These are phyloP conservation scores for Zanthoxylum bungeanum DNA, from an alignment of 345 rosid species.

Conservation along the genomic window DNA sequence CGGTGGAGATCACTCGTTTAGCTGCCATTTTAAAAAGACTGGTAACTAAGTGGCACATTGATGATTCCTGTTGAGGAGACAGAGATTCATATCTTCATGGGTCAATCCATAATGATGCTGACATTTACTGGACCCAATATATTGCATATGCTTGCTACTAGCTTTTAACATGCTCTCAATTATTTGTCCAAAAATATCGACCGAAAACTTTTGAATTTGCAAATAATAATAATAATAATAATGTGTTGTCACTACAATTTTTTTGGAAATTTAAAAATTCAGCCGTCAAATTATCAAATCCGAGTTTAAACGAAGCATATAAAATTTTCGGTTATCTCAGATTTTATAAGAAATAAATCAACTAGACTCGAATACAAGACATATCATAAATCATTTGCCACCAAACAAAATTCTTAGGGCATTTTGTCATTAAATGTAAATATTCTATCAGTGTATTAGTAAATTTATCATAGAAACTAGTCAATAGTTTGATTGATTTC, in stretches of 20 bases:
- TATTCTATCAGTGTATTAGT: too few relatives aligned
- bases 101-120: background rate
- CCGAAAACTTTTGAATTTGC: background rate
- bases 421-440: too few relatives aligned
- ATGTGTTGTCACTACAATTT: background rate
- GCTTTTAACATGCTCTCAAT: background rate
- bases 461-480: too few relatives aligned
- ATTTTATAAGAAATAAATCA: too few relatives aligned
- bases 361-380: too few relatives aligned
- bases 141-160: background rate
- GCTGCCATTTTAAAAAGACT: slow-evolving; percentile 19
- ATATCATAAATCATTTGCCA: too few relatives aligned
- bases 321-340: too few relatives aligned
- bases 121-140: background rate
- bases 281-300: too few relatives aligned
- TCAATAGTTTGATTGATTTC: too few relatives aligned
- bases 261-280: too few relatives aligned
- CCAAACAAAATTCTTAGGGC: too few relatives aligned
- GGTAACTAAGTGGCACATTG: slow-evolving; percentile 2
- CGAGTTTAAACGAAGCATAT: too few relatives aligned
- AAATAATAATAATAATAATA: background rate
- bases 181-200: background rate
- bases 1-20: slow-evolving; percentile 14
- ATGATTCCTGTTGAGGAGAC: slow-evolving; percentile 18
- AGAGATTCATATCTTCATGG: slow-evolving; percentile 16